Percentiles rank a stretch among this genome's conserved stretches.
Conservation (phyloP, 768 basidiomycete species). For the Kwoniella botswanensis region DNA sequence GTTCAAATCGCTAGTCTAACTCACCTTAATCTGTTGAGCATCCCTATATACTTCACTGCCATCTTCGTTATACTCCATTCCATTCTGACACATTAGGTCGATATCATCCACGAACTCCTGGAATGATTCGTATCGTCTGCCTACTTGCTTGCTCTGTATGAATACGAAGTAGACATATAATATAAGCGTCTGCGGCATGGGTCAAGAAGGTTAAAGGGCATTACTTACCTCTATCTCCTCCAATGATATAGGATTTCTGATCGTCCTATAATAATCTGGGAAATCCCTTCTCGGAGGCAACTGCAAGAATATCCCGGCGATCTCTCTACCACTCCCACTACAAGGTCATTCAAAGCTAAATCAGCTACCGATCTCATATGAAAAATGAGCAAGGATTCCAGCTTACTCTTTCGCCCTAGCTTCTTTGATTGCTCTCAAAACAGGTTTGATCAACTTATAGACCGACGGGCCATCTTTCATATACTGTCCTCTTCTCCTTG, state of each 20-base stretch:
- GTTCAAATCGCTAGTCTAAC: conserved; percentile 7
- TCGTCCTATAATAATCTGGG: conserved; percentile 78
- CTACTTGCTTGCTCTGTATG: conserved; percentile 75
- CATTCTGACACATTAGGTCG: conserved; percentile 88
- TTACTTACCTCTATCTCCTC: conserved; percentile 75
- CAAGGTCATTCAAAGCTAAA: not conserved
- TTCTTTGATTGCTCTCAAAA: conserved; percentile 41
- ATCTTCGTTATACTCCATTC: conserved; percentile 84
- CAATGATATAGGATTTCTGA: conserved; percentile 80
- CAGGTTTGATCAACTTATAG: conserved; percentile 52
- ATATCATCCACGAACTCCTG: conserved; percentile 82
- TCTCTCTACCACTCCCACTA: conserved; percentile 44
- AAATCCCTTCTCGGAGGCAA: conserved; percentile 74
- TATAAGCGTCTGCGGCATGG: no score
- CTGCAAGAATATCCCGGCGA: conserved; percentile 76
- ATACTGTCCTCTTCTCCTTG: conserved; percentile 41
- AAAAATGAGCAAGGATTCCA: not conserved
- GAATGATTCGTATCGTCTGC: conserved; percentile 72
- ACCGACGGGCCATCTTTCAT: conserved; percentile 49
- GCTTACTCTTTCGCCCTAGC: conserved; percentile 51
- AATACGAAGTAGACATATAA: not conserved
- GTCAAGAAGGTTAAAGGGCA: not conserved
- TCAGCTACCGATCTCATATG: no score
- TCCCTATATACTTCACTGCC: conserved; percentile 60
- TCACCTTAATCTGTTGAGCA: conserved; percentile 51